Conservation (phyloP, 1,284 basidiomycete genomes). For the Ustilago loliicola region DNA sequence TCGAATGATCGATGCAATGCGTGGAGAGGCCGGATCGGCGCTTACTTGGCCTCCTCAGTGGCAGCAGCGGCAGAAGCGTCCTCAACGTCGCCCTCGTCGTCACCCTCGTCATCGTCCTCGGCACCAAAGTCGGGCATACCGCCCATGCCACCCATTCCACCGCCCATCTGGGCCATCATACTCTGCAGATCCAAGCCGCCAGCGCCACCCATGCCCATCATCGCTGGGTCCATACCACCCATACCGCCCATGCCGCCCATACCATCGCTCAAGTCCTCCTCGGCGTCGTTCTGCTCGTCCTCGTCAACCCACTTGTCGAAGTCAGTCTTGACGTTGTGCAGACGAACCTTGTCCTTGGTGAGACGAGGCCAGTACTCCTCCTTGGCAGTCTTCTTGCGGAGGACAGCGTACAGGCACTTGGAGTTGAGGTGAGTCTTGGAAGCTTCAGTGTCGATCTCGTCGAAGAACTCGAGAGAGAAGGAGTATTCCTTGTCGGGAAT, state of each 20-base stretch:
- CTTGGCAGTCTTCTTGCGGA: conserved; percentile 67
- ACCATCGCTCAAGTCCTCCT: conserved; percentile 66
- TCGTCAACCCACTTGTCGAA: conserved; percentile 71
- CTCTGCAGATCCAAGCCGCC: conserved; percentile 46
- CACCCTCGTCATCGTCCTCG: conserved; percentile 56
- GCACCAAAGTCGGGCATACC: conserved; percentile 49
- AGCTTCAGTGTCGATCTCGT: conserved; percentile 65
- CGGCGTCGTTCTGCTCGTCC: conserved; percentile 68
- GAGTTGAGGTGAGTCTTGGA: conserved; percentile 66
- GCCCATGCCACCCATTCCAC: conserved; percentile 15
- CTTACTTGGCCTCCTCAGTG: conserved; percentile 43
- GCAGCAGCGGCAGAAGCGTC: conserved; percentile 24
- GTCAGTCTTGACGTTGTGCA: conserved; percentile 71
- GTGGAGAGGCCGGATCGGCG: neutral
- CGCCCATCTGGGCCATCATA: conserved; percentile 45
- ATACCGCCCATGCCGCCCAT: conserved; percentile 71
- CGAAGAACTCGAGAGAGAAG: conserved; percentile 68
- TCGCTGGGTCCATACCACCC: conserved; percentile 57
- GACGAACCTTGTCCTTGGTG: conserved; percentile 70
- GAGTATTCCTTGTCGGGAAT: conserved; percentile 64
- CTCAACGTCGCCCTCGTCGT: conserved; percentile 70
- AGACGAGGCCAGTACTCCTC: conserved; percentile 70
- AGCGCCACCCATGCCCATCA: conserved; percentile 24
- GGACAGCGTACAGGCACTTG: conserved; percentile 66
- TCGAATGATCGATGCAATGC: neutral